Evolutionary conservation across 768 basidiomycete species (phyloP).

Genomic region (Boletus vermiculosoides): DNA sequence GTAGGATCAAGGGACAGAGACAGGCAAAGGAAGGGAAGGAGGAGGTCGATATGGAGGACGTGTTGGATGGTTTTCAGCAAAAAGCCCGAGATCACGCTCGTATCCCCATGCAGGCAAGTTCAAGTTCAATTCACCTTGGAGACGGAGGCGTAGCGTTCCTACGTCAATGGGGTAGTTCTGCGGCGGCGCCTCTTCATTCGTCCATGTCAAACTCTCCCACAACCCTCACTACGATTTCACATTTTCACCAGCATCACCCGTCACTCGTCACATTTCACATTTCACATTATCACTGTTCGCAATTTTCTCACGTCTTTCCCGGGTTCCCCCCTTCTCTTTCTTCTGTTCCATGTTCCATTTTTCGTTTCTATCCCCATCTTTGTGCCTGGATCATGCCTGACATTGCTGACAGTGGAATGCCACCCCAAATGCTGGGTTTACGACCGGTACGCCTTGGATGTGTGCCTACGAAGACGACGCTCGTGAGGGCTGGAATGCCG

Average conservation of each 20-base stretch:
- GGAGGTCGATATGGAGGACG: slow-evolving; percentile 59
- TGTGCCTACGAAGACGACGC: slow-evolving; percentile 65
- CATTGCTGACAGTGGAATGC: slow-evolving; percentile 53
- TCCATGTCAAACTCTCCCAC: neutral
- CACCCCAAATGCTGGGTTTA: slow-evolving; percentile 59
- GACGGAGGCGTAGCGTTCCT: neutral
- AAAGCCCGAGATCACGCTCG: slow-evolving; percentile 74
- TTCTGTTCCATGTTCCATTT: neutral
- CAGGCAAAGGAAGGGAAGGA: slow-evolving; percentile 30
- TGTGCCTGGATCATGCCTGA: neutral
- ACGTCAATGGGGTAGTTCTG: neutral
- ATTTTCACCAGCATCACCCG: neutral
- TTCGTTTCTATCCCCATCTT: neutral
- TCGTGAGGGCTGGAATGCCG: slow-evolving; percentile 50
- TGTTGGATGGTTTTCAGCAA: slow-evolving; percentile 53
- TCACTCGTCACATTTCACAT: neutral
- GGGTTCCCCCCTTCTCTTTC: neutral
- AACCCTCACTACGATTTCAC: neutral
- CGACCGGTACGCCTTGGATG: slow-evolving; percentile 70
- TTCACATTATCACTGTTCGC: neutral
- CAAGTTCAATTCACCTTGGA: neutral
- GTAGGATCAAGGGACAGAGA: slow-evolving; percentile 42
- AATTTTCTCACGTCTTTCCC: neutral
- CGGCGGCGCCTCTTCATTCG: neutral
- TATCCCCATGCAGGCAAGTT: slow-evolving; percentile 61